Evolutionary conservation across 805 yeast species (phyloP), one percentile per base, ranked within the genome.

Genomic region (Saccharomycopsis sp.): DNA sequence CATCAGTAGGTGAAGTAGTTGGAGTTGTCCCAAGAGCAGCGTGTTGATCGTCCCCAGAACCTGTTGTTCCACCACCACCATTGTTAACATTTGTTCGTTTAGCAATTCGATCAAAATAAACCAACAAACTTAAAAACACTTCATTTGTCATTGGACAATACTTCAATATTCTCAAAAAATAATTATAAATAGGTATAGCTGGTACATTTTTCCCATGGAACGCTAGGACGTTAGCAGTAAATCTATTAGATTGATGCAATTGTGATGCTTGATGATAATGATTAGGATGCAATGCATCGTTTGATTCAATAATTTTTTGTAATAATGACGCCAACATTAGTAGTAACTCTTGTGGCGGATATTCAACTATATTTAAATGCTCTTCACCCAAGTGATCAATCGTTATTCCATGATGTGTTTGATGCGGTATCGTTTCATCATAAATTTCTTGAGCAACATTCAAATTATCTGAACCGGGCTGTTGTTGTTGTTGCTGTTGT

Each of bases 141-240:
- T 93, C 97, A 63, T 90, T 90, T 2, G 98, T 89, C n/a, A 93
- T 93, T 0, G 99, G 97, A 62, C 99, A 93, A 65, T 93, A 93
- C 63, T 90, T 90, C 60, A 90, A 75, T 23, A 93, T 90, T 58
- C 98, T 78, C 35, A 86, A 75, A 48, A 93, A 71, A 60, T 93
- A 93, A 17, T 95, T 93, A 56, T 87, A 88, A 39, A 93, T 72
- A 9, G 89, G 77, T 43, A 93, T 93, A n/a, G 94, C 96, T 1
- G 98, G 98, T 7, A 93, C 81, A 59, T 90, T 94, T 47, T 95
- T 80, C 14, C 98, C 98, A 62, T 88, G 96, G 61, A 93, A 93
- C 38, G 96, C 93, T 46, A 90, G 66, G 3, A 90, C 85, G 49
- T 78, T 79, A 2, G 81, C 83, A 13, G 77, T 66, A 53, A 75